Evolutionary conservation across 495 filamentous ascomycete species (phyloP), one percentile per base, ranked within the genome.

Genomic region (Glonium stellatum): DNA sequence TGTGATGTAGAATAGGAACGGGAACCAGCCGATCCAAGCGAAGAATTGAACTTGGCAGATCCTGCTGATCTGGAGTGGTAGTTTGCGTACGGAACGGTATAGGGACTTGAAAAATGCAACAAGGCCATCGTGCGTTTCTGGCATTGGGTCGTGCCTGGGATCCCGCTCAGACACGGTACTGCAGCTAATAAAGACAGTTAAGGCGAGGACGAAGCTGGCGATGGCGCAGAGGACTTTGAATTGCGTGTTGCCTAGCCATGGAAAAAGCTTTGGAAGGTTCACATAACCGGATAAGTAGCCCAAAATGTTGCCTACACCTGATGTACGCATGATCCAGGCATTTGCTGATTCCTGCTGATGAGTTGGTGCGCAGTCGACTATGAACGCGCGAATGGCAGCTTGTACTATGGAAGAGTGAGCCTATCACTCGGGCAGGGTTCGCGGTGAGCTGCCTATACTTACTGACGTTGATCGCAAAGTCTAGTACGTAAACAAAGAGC

Each of bases 1-100:
- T 1, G 89, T 93, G 6, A 90, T 87, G 75, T 96, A 96, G 73
- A 92, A 96, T 0, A 96, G 78, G 75, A 95, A 92, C 18, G 91
- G 91, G 67, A 96, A 96, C 87, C 91, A 96, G 59, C 88, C 91
- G 62, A 95, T 85, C 91, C 91, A 96, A 25, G 88, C 88, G 57
- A 87, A 89, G 67, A 96, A 82, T 70, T 96, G 90, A 0, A 93
- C 89, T 62, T 88, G 76, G 71, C 91, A 96, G 60, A 96, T 87
- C 65, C 84, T 86, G 21, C 80, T 76, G 65, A 91, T 90, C 68
- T 95, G 88, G 1, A 84, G 82, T 0, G 91, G 89, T 2, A 96
- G 78, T 51, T 82, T 76, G 57, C 80, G 81, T 60, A 92, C 86
- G 1, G 90, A 88, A 42, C 80, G 82, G 71, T 87, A 87, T 34